A percentile compares a stretch with the other conserved stretches of the same genome.
These are phyloP conservation scores for Cladophialophora psammophila DNA, from an alignment of 2,329 filamentous ascomycete species.

Conservation along the genomic window DNA sequence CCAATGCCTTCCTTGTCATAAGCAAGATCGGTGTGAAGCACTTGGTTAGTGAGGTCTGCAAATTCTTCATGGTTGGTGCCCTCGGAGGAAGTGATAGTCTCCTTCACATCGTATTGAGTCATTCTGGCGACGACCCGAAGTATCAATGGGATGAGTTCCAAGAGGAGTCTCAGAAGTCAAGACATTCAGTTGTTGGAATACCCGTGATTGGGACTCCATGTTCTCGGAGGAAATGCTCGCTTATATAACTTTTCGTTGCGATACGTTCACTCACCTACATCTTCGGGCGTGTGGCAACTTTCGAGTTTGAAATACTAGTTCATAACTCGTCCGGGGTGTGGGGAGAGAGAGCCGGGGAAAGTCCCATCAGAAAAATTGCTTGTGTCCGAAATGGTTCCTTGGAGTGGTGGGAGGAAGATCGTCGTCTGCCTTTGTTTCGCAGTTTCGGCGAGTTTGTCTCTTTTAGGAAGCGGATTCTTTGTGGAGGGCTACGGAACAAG, in stretches of 20 bases:
- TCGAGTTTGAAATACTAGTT: not conserved
- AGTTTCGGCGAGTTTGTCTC: not conserved
- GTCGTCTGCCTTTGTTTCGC: not conserved
- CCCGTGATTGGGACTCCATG: not conserved
- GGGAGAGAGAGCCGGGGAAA: not conserved
- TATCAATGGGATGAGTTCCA: not conserved
- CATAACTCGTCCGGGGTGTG: not conserved
- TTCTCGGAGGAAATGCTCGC: not conserved
- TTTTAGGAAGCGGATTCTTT: not conserved
- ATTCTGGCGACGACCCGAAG: not conserved
- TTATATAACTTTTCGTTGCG: not conserved
- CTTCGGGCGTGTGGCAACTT: not conserved
- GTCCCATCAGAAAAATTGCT: too few species aligned
- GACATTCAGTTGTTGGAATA: not conserved
- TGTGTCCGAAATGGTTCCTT: too few species aligned
- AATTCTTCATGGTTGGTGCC: not conserved
- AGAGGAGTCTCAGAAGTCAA: not conserved
- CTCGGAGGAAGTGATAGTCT: not conserved
- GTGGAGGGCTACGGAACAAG: not conserved
- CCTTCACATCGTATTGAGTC: not conserved
- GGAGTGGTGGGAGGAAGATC: too few species aligned
- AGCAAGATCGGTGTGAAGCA: not conserved
- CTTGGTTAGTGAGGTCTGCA: not conserved
- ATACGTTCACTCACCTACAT: not conserved
- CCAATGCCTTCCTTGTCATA: conserved; percentile 1